Conservation (phyloP, 2,329 filamentous ascomycete species). For the Escovopsis sp. region DNA sequence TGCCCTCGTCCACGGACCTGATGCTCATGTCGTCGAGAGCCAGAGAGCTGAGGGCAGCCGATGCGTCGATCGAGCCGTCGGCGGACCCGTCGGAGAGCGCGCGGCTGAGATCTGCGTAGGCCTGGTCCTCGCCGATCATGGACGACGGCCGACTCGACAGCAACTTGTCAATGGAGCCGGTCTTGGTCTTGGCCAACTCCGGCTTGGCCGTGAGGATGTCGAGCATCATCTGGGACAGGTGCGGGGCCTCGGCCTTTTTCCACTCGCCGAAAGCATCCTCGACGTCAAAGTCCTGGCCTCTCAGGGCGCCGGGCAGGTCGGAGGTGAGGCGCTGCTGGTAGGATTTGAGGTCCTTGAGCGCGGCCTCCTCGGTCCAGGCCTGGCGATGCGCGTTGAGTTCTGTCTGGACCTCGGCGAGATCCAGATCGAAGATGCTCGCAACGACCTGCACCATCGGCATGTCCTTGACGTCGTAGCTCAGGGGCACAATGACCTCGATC, state of each 20-base stretch:
- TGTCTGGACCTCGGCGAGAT: constrained; percentile 64
- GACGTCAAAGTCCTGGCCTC: constrained; percentile 74
- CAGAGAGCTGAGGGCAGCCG: constrained; percentile 51
- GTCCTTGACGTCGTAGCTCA: constrained; percentile 88
- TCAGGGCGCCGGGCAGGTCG: constrained; percentile 61
- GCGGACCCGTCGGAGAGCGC: constrained; percentile 31
- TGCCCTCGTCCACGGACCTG: constrained; percentile 43
- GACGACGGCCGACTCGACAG: constrained; percentile 37
- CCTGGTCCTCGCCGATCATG: constrained; percentile 32
- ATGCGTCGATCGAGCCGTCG: constrained; percentile 44
- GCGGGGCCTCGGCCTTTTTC: constrained; percentile 78
- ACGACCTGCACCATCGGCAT: constrained; percentile 90
- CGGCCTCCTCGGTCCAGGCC: constrained; percentile 82
- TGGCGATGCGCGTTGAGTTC: constrained; percentile 74
- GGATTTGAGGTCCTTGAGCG: constrained; percentile 77
- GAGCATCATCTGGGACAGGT: constrained; percentile 85
- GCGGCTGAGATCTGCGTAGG: constrained; percentile 38
- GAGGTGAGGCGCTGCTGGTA: constrained; percentile 84
- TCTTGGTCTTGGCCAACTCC: constrained; percentile 65
- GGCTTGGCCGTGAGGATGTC: constrained; percentile 78
- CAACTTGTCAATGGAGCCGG: constrained; percentile 40
- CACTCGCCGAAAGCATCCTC: constrained; percentile 80
- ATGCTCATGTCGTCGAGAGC: constrained; percentile 44
- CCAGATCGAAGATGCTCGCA: constrained; percentile 69
- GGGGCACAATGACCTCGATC: constrained; percentile 67